Percentiles rank a stretch among this genome's conserved stretches.
These are phyloP conservation scores for Saturnispora dispora DNA, from an alignment of 805 yeast genomes.

Conservation along the genomic window DNA sequence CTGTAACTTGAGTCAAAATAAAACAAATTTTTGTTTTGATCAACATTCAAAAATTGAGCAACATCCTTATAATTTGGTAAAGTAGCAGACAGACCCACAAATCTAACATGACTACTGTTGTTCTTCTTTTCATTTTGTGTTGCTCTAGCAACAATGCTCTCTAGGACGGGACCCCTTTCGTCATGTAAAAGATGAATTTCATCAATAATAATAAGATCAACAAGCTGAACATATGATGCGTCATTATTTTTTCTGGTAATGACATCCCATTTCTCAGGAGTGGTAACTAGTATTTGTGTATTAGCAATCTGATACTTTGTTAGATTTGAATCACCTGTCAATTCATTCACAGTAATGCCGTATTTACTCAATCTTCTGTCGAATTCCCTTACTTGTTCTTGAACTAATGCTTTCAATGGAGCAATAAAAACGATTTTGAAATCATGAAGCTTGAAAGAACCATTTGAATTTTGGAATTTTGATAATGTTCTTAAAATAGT, in stretches of 20 bases:
- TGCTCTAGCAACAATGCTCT: slow-evolving; percentile 75
- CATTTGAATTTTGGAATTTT: slow-evolving; percentile 38
- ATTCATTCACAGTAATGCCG: slow-evolving; percentile 70
- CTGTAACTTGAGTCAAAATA: slow-evolving; percentile 77
- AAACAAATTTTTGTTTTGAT: slow-evolving; percentile 50
- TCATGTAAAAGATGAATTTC: slow-evolving; percentile 91
- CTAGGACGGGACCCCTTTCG: slow-evolving; percentile 91
- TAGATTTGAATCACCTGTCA: slow-evolving; percentile 83
- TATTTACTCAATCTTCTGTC: slow-evolving; percentile 53
- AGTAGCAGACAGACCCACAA: slow-evolving; percentile 88
- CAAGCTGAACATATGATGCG: slow-evolving; percentile 52
- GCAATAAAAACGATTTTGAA: slow-evolving; percentile 85
- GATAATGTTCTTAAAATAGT: slow-evolving; percentile 57
- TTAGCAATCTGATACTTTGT: slow-evolving; percentile 66
- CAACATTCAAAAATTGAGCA: slow-evolving; percentile 68
- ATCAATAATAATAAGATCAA: slow-evolving; percentile 71
- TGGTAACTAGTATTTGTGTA: slow-evolving; percentile 80
- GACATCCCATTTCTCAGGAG: slow-evolving; percentile 98
- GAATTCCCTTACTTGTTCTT: slow-evolving; percentile 87
- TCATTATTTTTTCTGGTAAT: slow-evolving; percentile 77
- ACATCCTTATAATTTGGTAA: slow-evolving; percentile 85
- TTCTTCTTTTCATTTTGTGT: slow-evolving; percentile 39
- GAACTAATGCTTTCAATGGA: slow-evolving; percentile 89
- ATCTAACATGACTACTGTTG: slow-evolving; percentile 39
- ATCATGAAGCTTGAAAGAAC: slow-evolving; percentile 41